These are phyloP conservation scores for Parascedosporium putredinis DNA, from an alignment of 2,329 filamentous ascomycete species.

Conservation along the genomic window DNA sequence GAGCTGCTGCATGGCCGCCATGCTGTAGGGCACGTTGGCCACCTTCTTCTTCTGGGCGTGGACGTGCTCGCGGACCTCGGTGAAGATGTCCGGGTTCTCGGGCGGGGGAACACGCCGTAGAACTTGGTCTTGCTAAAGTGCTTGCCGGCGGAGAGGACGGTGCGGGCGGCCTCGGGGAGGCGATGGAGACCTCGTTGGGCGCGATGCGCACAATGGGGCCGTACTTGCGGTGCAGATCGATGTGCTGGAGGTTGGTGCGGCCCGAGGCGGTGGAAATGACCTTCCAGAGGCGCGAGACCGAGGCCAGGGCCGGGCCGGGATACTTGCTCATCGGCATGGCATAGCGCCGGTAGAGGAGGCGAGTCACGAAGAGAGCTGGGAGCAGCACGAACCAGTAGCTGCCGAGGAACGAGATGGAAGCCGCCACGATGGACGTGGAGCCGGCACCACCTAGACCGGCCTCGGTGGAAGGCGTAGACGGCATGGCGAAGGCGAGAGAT, in stretches of 20 bases:
- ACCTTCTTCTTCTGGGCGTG: constrained; percentile 45
- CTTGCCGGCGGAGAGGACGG: constrained; percentile 37
- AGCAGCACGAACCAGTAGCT: constrained; percentile 33
- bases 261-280: constrained; percentile 32
- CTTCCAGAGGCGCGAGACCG: constrained; percentile 28
- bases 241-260: constrained; percentile 37
- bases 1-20: constrained; percentile 42
- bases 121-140: constrained; percentile 43
- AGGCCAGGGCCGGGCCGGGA: constrained; percentile 59
- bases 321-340: constrained; percentile 52
- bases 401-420: constrained; percentile 16
- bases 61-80: constrained; percentile 41
- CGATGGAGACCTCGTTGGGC: constrained; percentile 11
- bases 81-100: constrained; percentile 49
- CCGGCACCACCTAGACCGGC: not conserved
- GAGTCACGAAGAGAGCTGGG: constrained; percentile 23
- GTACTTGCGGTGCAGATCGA: constrained; percentile 39
- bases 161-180: constrained; percentile 17
- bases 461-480: not conserved
- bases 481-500: not conserved
- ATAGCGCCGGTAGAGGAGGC: constrained; percentile 38
- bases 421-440: constrained; percentile 3
- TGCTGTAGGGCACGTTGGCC: constrained; percentile 39
- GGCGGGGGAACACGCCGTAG: constrained; percentile 43
- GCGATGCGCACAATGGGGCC: constrained; percentile 27